A percentile compares a stretch with the other conserved stretches of the same genome.
These are phyloP conservation scores for Hymenoscyphus infarciens DNA, from an alignment of 2,329 filamentous ascomycete species.

Conservation along the genomic window DNA sequence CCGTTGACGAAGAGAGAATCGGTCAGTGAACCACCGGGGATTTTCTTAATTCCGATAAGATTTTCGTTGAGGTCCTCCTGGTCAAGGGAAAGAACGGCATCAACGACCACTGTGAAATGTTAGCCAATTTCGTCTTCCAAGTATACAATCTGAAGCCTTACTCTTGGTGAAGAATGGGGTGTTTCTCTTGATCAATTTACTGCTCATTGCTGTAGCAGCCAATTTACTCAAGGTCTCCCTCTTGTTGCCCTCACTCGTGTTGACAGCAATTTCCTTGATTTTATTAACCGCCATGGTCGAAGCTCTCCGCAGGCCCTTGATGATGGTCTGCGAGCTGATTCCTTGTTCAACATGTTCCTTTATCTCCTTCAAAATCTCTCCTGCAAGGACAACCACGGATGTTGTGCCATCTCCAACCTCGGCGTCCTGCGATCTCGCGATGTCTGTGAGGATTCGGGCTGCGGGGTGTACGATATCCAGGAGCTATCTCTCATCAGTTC, in stretches of 20 bases:
- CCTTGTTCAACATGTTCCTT: slow-evolving; percentile 96
- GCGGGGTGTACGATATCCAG: slow-evolving; percentile 98
- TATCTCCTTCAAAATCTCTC: slow-evolving; percentile 94
- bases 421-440: slow-evolving; percentile 96
- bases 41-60: slow-evolving; percentile 97
- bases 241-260: slow-evolving; percentile 76
- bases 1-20: slow-evolving; percentile 97
- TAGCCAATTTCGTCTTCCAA: slow-evolving; percentile 27
- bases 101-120: slow-evolving; percentile 76
- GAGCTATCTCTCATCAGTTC: slow-evolving; percentile 52
- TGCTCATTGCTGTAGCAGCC: slow-evolving; percentile 96
- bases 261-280: slow-evolving; percentile 94
- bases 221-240: slow-evolving; percentile 86
- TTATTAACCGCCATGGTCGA: slow-evolving; percentile 94
- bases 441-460: slow-evolving; percentile 94
- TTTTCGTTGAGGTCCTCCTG: slow-evolving; percentile 97
- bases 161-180: slow-evolving; percentile 96
- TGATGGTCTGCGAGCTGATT: slow-evolving; percentile 94
- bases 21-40: slow-evolving; percentile 91
- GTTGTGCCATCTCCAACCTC: slow-evolving; percentile 98
- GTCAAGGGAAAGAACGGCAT: slow-evolving; percentile 91
- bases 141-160: slow-evolving; percentile 42
- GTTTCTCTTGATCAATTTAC: slow-evolving; percentile 98
- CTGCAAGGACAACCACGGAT: slow-evolving; percentile 94
- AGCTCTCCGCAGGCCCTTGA: slow-evolving; percentile 89